Base-by-base conservation (phyloP, 768 basidiomycete species). In the Cystobasidium onofrii region DNA sequence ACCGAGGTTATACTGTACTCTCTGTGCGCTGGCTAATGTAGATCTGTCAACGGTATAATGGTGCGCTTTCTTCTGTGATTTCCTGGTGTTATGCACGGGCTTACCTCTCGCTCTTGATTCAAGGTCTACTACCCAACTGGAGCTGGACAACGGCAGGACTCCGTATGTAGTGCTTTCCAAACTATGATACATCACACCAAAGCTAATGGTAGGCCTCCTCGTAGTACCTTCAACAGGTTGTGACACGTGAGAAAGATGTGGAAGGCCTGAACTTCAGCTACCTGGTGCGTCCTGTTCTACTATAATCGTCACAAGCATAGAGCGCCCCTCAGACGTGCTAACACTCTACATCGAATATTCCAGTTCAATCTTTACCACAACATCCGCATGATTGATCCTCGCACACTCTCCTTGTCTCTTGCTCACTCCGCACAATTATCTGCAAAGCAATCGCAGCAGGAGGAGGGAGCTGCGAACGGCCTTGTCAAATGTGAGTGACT, bases 91-190 rank as follows among this genome's bases (percentile, higher is more conserved):
- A 55, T 18, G 54, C 54, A 55, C 76, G 73, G 33, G 62, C 23
- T 34, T 64, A 41, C 41, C 36, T 20, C 23, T 23, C 29, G 20
- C 50, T 9, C 3, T 34, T 9, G 46, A 20, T 20, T 18, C 72
- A 92, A n/a, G 91, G 90, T 94, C 13, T 96, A 97, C 82, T 99
- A 91, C 82, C 96, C 96, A 0, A 95, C 97, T 76, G 96, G 91
- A 78, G 95, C 95, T 27, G 87, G 84, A 41, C 88, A 87, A 75
- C 91, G 92, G 87, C 91, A 54, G 15, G 52, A 73, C 43, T 73
- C 50, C 50, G 70, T 91, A 77, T 75, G 87, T 83, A 13, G 73
- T 57, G 33, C 25, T 20, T 36, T 60, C 7, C 4, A n/a, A n/a
- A n/a, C n/a, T n/a, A n/a, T n/a, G n/a, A n/a, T n/a, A n/a, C n/a